These are phyloP conservation scores for Rhynchospora breviuscula DNA, from an alignment of 176 grass and related monocot species.

Conservation along the genomic window DNA sequence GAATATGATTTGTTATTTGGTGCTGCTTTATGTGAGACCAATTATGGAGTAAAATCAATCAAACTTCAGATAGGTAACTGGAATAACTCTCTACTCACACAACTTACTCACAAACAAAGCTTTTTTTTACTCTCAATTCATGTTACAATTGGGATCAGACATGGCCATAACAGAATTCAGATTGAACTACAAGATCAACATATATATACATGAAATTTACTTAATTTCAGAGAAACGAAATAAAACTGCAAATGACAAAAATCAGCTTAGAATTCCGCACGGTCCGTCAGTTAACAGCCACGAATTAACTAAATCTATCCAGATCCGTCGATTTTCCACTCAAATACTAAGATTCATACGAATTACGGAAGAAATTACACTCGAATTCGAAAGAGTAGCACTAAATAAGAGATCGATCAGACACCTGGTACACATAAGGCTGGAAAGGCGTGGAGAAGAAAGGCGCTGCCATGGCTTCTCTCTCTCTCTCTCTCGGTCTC, in stretches of 20 bases:
- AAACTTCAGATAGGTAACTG: neutral
- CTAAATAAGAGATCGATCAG: neutral
- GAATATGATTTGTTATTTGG: neutral
- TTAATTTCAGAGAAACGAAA: neutral
- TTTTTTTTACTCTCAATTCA: neutral
- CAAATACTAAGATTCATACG: neutral
- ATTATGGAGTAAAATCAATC: neutral
- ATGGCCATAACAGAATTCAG: neutral
- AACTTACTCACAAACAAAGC: neutral
- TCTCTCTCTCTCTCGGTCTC: neutral
- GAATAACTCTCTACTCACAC: neutral
- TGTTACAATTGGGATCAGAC: neutral
- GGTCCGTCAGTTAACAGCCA: neutral
- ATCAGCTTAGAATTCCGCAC: neutral
- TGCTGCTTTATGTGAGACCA: neutral
- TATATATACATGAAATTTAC: neutral
- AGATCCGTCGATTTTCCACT: neutral
- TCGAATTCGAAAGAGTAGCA: neutral
- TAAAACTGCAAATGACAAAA: neutral
- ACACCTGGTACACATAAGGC: conserved; percentile 93
- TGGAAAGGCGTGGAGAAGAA: conserved; percentile 88
- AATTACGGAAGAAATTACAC: neutral
- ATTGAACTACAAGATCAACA: neutral
- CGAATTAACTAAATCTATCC: conserved; percentile 11
- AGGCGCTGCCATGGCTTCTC: conserved; percentile 75